These are phyloP conservation scores for Diaporthe sp. DNA, from an alignment of 2,329 filamentous ascomycete species.

Conservation along the genomic window DNA sequence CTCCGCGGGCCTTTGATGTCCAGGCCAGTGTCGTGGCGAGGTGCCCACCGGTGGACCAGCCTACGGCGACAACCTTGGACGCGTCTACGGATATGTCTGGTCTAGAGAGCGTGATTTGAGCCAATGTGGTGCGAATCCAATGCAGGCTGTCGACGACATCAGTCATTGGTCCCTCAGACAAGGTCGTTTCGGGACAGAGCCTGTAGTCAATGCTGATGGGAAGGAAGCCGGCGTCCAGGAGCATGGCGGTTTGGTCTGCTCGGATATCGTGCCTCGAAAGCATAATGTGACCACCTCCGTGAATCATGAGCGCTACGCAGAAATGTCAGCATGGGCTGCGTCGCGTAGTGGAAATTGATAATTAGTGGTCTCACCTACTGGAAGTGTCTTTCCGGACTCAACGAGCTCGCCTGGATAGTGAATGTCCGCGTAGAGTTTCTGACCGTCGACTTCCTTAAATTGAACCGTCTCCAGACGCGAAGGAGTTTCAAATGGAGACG, in stretches of 20 bases:
- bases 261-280: slow-evolving; percentile 54
- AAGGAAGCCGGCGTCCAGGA: slow-evolving; percentile 56
- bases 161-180: slow-evolving; percentile 59
- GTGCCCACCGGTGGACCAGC: slow-evolving; percentile 63
- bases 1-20: slow-evolving; percentile 46
- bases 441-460: slow-evolving; percentile 42
- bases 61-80: slow-evolving; percentile 54
- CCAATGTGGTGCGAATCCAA: slow-evolving; percentile 46
- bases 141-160: slow-evolving; percentile 58
- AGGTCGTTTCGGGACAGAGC: slow-evolving; percentile 61
- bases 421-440: slow-evolving; percentile 48
- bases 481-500: slow-evolving; percentile 30
- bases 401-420: slow-evolving; percentile 46
- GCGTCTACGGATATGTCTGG: slow-evolving; percentile 43
- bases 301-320: slow-evolving; percentile 56
- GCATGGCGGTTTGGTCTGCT: slow-evolving; percentile 50
- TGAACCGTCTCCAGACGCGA: slow-evolving; percentile 39
- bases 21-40: slow-evolving; percentile 59
- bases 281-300: slow-evolving; percentile 58
- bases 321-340: neutral
- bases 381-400: slow-evolving; percentile 9
- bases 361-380: slow-evolving; percentile 33
- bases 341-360: neutral
- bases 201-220: slow-evolving; percentile 64
- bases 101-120: slow-evolving; percentile 40